Evolutionary conservation across 306 rosid genomes (phyloP), one percentile per base, ranked within the genome.

Genomic region (Rosa multiflora): DNA sequence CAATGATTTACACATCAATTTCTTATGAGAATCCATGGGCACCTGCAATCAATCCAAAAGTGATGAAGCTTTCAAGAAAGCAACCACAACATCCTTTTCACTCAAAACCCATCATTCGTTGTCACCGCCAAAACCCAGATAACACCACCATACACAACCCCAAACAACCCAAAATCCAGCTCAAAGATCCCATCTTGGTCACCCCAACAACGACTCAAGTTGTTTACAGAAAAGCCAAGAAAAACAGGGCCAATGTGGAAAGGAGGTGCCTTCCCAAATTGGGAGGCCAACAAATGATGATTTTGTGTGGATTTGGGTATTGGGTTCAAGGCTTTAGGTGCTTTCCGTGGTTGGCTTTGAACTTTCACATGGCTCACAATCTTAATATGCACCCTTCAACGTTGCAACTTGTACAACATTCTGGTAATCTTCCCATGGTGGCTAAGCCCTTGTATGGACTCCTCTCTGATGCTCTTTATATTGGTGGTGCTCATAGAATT

Each of bases 271-370:
- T 53, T 71, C 39, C 76, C 67, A 72, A 40, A 6, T 86, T 69
- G 86, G 87, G 87, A 35, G 74, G 87, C 42, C 70, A 52, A n/a
- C 81, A 88, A 66, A 87, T 89, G 93, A 1, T 78, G 84, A 17
- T 79, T 5, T 43, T 94, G 78, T 94, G 97, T 79, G 99, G 99
- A 46, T 44, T 94, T 70, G 99, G 99, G 39, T 94, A 92, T 67
- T 91, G 95, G 97, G 86, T 91, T 0, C 97, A 94, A 75, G 99
- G 99, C 2, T 92, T 92, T 70, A 88, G 97, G 83, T 92, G 97
- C 74, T 94, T 94, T 80, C 99, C 99, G 29, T 92, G 97, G 97
- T 84, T 94, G 72, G 97, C 92, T 61, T 83, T 94, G 11, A 94
- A 92, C 82, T 88, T 88, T 53, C 97, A 94, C 82, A 88, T 94